Base-by-base conservation (phyloP, 2,329 filamentous ascomycete genomes). In the Pyrenophora teres region DNA sequence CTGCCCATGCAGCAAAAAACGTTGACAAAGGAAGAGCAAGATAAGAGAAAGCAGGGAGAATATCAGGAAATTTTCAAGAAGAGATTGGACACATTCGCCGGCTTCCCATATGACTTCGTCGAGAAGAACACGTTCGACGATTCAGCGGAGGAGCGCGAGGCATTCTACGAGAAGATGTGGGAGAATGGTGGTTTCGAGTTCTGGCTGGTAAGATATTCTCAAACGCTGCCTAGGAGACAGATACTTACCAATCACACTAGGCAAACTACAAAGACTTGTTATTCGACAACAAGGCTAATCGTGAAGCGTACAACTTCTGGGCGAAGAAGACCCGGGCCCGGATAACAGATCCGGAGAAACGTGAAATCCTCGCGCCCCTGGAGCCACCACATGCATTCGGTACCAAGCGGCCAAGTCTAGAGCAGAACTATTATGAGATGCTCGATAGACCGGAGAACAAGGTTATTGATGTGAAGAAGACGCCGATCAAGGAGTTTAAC, bases 1-100 rank as follows among this genome's bases (percentile, higher is more conserved):
- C 61, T 88, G 0, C 85, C 85, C 0, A 87, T 89, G 83, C 76
- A 79, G 2, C 78, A 80, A 50, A 71, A 75, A 2, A 35, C 72
- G 0, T 72, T 86, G 23, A 79, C 77, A 0, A 71, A 67, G 9
- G 75, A 80, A 50, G 80, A 84, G 54, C 81, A 87, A 60, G 72
- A 82, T 19, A 62, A 63, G 2, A 65, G 71, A 13, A 77, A 78
- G 59, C 47, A 62, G 31, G 60, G 60, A 37, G 55, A 74, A 25
- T 78, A 78, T 31, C 69, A 74, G 3, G 66, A 71, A 12, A 73
- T 88, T 2, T 87, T 84, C 65, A 72, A 72, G 23, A 69, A 75
- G 30, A 80, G 84, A 2, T 76, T 80, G 60, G 80, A 68, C 16
- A 82, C 70, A 30, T 87, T 85, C 60, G 80, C 77, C 1, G 85